Conservation (phyloP, 129 eudicot genomes). For the Chrysanthemum makinoi region DNA sequence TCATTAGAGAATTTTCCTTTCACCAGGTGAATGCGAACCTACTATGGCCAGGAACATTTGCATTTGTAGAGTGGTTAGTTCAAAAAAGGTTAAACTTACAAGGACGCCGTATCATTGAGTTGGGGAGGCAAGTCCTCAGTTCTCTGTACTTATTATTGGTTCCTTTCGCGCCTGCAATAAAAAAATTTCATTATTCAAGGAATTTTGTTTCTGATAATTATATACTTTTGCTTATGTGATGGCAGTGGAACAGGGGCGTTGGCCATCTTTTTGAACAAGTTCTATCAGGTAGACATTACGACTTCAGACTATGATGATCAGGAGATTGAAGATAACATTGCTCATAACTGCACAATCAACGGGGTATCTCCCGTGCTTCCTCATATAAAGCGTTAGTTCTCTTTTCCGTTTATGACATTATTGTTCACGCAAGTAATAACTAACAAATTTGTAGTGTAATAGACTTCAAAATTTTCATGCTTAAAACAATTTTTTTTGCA, state of each 20-base stretch:
- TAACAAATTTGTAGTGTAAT: not conserved
- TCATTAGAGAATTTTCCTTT: conserved; percentile 80
- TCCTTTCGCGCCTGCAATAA: not conserved
- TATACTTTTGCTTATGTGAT: conserved; percentile 21
- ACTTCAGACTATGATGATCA: conserved; percentile 94
- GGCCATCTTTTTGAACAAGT: conserved; percentile 72
- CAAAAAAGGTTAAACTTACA: conserved; percentile 57
- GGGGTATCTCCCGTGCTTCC: conserved; percentile 79
- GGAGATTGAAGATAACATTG: conserved; percentile 92
- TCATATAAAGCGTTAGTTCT: conserved; percentile 74
- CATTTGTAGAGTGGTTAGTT: conserved; percentile 89
- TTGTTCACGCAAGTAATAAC: not conserved
- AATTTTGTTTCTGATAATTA: conserved; percentile 20
- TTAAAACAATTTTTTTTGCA: not conserved
- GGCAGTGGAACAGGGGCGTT: conserved; percentile 97
- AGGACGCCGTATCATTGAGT: conserved; percentile 60
- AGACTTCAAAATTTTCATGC: not conserved
- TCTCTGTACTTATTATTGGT: conserved; percentile 7
- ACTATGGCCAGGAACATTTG: conserved; percentile 98
- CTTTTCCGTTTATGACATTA: not conserved
- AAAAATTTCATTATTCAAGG: not conserved
- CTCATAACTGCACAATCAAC: conserved; percentile 77
- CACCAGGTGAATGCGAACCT: conserved; percentile 91
- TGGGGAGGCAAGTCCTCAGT: conserved; percentile 66
- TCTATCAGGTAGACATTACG: conserved; percentile 68